phyloP scores from a whole-genome alignment of 2,329 filamentous ascomycete species.

The Monosporascus sp. region DNA sequence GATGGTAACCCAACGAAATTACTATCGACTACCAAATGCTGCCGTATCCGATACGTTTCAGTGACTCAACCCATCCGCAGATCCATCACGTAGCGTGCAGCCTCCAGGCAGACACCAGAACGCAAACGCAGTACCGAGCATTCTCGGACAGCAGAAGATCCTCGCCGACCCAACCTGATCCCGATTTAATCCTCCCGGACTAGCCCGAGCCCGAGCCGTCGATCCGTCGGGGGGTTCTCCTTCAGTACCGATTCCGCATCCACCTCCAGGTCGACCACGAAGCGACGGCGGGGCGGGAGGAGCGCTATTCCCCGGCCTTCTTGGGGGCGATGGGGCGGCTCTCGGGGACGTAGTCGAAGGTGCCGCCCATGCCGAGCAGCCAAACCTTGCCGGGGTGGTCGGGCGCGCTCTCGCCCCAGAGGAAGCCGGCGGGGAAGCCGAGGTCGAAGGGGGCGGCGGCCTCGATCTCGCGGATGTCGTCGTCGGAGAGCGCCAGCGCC shows the following conservation, averaged over 20 bases:
- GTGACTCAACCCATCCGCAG: too few relatives aligned
- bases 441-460: slow-evolving; percentile 45
- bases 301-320: slow-evolving; percentile 37
- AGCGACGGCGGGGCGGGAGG: slow-evolving; percentile 9
- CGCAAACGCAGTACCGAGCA: too few relatives aligned
- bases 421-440: slow-evolving; percentile 54
- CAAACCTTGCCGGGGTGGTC: slow-evolving; percentile 36
- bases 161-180: too few relatives aligned
- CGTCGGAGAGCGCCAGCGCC: slow-evolving; percentile 40
- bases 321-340: slow-evolving; percentile 36
- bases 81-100: too few relatives aligned
- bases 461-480: slow-evolving; percentile 52
- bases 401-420: slow-evolving; percentile 34
- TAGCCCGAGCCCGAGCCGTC: too few relatives aligned
- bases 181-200: too few relatives aligned
- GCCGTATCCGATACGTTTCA: too few relatives aligned
- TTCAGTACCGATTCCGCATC: not conserved
- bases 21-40: too few relatives aligned
- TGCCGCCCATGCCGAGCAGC: slow-evolving; percentile 41
- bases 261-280: slow-evolving; percentile 10
- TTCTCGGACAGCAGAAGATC: too few relatives aligned
- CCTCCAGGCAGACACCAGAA: too few relatives aligned
- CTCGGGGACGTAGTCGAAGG: slow-evolving; percentile 45
- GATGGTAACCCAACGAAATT: too few relatives aligned
- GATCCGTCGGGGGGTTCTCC: too few relatives aligned